Evolutionary conservation across 73 alveolate genomes (phyloP).

Genomic region (Vitrella brassicaformis): DNA sequence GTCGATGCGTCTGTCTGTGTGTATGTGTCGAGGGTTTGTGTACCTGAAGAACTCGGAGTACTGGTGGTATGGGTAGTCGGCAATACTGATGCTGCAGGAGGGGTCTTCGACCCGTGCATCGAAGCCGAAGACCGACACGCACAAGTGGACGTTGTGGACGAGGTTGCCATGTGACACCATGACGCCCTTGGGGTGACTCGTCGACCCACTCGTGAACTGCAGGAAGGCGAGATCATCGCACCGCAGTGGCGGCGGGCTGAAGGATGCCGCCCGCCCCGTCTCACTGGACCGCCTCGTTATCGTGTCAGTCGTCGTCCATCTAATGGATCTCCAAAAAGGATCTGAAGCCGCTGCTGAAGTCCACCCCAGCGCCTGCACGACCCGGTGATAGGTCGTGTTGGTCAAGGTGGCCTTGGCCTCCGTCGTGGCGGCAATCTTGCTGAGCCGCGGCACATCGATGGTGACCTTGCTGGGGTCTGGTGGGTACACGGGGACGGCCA

Average conservation of each 20-base stretch:
- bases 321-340: not conserved
- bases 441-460: not conserved
- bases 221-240: slow-evolving; percentile 2
- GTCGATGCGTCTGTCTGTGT: too few relatives aligned
- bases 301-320: not conserved
- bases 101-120: not conserved
- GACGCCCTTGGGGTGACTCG: slow-evolving; percentile 16
- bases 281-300: not conserved
- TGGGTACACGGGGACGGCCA: not conserved
- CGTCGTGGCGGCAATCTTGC: not conserved
- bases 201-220: slow-evolving; percentile 16
- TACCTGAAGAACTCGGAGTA: not conserved
- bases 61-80: not conserved
- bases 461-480: not conserved
- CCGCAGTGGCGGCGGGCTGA: not conserved
- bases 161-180: slow-evolving; percentile 3
- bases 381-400: not conserved
- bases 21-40: too few relatives aligned
- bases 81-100: too few relatives aligned
- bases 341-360: too few relatives aligned
- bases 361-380: not conserved
- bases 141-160: not conserved
- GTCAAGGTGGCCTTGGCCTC: not conserved
- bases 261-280: too few relatives aligned
- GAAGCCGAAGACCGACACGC: not conserved